phyloP scores from a whole-genome alignment of 176 grass and related monocot genomes.

The Thalia dealbata region DNA sequence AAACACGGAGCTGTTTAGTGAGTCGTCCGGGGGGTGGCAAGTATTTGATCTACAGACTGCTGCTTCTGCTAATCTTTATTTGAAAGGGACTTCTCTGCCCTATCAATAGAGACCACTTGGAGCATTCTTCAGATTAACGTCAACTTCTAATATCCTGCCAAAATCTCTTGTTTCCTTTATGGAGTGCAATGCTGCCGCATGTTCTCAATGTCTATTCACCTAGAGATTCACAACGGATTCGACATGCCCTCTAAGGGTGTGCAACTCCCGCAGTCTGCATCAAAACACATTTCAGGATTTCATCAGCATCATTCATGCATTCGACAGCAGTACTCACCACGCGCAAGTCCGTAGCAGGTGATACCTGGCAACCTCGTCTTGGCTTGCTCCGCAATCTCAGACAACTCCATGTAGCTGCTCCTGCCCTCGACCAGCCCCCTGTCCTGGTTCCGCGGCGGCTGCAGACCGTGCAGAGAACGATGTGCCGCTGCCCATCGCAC shows the following conservation, averaged over 20 bases:
- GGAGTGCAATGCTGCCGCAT: slow-evolving; percentile 7
- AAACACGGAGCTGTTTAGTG: too few species aligned
- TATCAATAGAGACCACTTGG: too few species aligned
- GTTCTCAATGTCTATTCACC: slow-evolving; percentile 1
- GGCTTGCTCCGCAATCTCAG: slow-evolving; percentile 5
- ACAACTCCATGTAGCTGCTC: slow-evolving; percentile 6
- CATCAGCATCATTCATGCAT: neutral
- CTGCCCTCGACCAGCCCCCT: neutral
- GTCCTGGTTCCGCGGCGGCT: neutral
- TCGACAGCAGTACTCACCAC: neutral
- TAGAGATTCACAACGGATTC: slow-evolving; percentile 8
- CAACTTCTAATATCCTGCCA: too few species aligned
- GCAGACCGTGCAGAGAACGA: slow-evolving; percentile 5
- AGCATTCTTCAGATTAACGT: too few species aligned
- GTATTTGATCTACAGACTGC: too few species aligned
- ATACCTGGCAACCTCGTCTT: slow-evolving; percentile 9
- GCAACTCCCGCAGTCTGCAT: slow-evolving; percentile 3
- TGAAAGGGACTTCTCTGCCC: too few species aligned
- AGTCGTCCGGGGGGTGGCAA: too few species aligned
- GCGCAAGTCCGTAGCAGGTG: neutral
- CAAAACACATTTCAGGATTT: neutral
- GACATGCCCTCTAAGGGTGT: slow-evolving; percentile 8
- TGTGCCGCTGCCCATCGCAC: slow-evolving; percentile 12
- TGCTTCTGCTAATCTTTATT: too few species aligned
- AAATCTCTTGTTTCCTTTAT: neutral